Conservation (phyloP, 2,329 filamentous ascomycete genomes). For the Alternaria alternata region DNA sequence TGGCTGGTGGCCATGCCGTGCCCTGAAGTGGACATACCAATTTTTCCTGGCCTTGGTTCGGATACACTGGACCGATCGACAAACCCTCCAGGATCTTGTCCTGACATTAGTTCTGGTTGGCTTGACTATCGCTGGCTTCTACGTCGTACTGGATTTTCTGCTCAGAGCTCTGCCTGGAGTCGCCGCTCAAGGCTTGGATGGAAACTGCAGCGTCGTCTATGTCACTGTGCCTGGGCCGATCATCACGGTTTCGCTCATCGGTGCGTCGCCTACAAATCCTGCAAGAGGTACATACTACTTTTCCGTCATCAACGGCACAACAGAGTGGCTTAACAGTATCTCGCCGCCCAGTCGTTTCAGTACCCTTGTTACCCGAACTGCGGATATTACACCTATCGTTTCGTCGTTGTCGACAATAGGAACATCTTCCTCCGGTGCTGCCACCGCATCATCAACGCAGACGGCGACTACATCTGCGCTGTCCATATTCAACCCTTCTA, state of each 20-base stretch:
- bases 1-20: conserved; percentile 38
- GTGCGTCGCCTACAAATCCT: conserved; percentile 31
- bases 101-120: conserved; percentile 19
- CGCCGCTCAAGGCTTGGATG: conserved; percentile 33
- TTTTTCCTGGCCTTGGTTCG: conserved; percentile 20
- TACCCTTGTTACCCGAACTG: conserved; percentile 14
- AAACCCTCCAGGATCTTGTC: conserved; percentile 23
- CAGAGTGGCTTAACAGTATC: conserved; percentile 41
- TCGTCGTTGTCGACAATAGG: conserved; percentile 7
- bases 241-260: conserved; percentile 45
- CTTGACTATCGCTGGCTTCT: conserved; percentile 23
- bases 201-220: conserved; percentile 44
- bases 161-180: conserved; percentile 29
- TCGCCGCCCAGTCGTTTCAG: conserved; percentile 36
- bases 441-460: neutral
- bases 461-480: neutral
- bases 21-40: conserved; percentile 17
- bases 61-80: conserved; percentile 12
- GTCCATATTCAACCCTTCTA: neutral
- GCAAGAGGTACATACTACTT: conserved; percentile 45
- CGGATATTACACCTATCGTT: conserved; percentile 1
- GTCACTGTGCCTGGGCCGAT: conserved; percentile 45
- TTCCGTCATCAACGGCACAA: conserved; percentile 44
- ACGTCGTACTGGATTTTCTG: conserved; percentile 31
- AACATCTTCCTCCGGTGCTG: neutral